Conservation (phyloP, 371 early-diverging fungal genomes). For the Funneliformis caledonium region DNA sequence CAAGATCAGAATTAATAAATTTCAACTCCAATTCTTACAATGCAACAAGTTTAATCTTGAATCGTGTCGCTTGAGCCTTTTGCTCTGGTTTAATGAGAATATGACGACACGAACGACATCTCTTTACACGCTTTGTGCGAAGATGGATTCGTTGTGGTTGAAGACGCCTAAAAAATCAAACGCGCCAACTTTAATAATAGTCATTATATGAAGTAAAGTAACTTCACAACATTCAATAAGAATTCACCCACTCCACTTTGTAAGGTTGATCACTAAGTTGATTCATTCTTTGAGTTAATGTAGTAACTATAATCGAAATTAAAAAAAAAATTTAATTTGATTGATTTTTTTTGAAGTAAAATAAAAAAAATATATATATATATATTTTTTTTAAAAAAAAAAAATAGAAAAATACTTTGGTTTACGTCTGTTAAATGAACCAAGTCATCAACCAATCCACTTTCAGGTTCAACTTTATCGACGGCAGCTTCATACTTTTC, state of each 20-base stretch:
- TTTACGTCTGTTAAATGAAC: conserved; percentile 29
- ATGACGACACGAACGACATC: conserved; percentile 87
- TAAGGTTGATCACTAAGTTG: conserved; percentile 75
- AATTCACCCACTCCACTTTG: conserved; percentile 48
- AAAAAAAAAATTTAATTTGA: neutral
- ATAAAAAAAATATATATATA: too few relatives aligned
- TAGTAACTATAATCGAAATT: conserved; percentile 55
- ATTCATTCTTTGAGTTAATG: conserved; percentile 67
- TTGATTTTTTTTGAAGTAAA: too few relatives aligned
- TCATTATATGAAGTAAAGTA: neutral
- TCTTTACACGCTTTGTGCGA: conserved; percentile 82
- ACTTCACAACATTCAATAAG: neutral
- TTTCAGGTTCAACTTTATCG: conserved; percentile 45
- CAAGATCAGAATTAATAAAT: conserved; percentile 11
- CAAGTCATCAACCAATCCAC: conserved; percentile 24
- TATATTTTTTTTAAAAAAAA: too few relatives aligned
- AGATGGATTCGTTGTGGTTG: conserved; percentile 88
- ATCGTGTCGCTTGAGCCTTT: conserved; percentile 84
- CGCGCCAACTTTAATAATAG: neutral
- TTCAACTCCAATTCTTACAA: conserved; percentile 53
- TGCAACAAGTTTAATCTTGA: conserved; percentile 87
- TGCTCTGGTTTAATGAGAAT: conserved; percentile 91
- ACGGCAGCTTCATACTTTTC: conserved; percentile 46
- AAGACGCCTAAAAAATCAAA: conserved; percentile 48
- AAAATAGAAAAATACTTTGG: too few relatives aligned